Conservation (phyloP, 495 filamentous ascomycete species). For the Delitschia confertaspora region DNA sequence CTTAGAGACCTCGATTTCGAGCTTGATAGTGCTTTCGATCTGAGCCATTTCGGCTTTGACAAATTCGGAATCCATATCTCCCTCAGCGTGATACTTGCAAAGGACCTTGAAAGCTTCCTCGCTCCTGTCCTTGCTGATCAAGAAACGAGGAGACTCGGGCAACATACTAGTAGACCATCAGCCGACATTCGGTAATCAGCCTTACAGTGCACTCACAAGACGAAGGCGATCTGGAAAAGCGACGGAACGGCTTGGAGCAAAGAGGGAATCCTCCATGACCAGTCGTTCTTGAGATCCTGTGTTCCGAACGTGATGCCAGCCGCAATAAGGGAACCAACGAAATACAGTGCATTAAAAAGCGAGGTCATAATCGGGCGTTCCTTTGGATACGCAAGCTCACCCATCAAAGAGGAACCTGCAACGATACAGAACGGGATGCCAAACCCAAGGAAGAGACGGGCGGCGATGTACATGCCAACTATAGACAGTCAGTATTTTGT, state of each 20-base stretch:
- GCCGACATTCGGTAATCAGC: conserved; percentile 35
- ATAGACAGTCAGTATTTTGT: conserved; percentile 5
- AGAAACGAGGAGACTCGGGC: conserved; percentile 53
- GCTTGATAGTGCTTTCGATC: conserved; percentile 49
- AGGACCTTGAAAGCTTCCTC: conserved; percentile 52
- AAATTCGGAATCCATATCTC: conserved; percentile 44
- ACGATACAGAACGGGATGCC: conserved; percentile 50
- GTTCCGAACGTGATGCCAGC: conserved; percentile 52
- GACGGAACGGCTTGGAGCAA: conserved; percentile 48
- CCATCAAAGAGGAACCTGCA: conserved; percentile 54
- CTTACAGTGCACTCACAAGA: conserved; percentile 33
- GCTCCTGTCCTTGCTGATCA: conserved; percentile 50
- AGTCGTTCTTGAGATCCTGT: conserved; percentile 45
- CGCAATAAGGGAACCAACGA: conserved; percentile 53
- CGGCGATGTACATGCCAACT: conserved; percentile 55
- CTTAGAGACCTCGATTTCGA: conserved; percentile 48
- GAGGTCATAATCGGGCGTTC: conserved; percentile 57
- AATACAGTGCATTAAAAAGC: conserved; percentile 59
- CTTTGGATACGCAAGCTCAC: conserved; percentile 58
- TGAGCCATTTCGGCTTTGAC: conserved; percentile 53
- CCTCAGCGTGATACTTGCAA: conserved; percentile 54
- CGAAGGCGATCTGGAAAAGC: conserved; percentile 47
- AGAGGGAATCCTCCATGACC: conserved; percentile 59
- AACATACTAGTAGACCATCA: conserved; percentile 11
- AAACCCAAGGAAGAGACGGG: conserved; percentile 49